Base-by-base conservation (phyloP, 1,284 basidiomycete species). In the Thecaphora thlaspeos region DNA sequence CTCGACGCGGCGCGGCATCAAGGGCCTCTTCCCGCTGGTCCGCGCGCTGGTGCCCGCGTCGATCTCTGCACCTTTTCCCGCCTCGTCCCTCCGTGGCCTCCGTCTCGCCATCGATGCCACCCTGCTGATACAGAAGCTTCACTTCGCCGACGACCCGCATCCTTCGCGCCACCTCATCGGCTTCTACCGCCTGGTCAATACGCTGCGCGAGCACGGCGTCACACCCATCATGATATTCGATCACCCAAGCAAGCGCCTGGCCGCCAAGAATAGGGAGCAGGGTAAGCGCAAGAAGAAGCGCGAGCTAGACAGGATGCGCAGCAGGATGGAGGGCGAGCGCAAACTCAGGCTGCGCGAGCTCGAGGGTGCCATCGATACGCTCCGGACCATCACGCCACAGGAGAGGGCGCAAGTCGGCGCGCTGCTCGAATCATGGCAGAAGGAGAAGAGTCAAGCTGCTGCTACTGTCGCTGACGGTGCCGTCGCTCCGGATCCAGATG, bases 151-250 rank as follows among this genome's bases (percentile, higher is more conserved):
- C 40, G 59, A 66, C 34, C 61, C 65, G 15, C 58, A 69, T 34
- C 46, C 59, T 15, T 49, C 53, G 12, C 64, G 71, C 41, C 71
- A 74, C 32, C 50, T 72, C 17, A 56, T 74, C 11, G 71, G 71
- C 21, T 65, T 74, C 44, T 62, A 62, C 47, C 49, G 68, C 10
- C 62, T 74, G 28, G 48, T 72, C 41, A 51, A 43, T 7, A 50
- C 64, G n/a, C 44, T 74, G 14, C 58, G 60, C 9, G 55, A 60
- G 19, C 34, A 62, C 43, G 51, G 55, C 24, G 49, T 71, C 15
- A 34, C 54, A 4, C 68, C 71, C 1, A 53, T 74, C 34, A 69
- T 74, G 64, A 61, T 74, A 12, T 74, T 74, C 36, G 71, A 74
- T 46, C 61, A 72, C 23, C 65, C 68, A 1, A 55, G 58, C 19